Base-by-base conservation (phyloP, 306 rosid genomes). In the Albizia julibrissin region DNA sequence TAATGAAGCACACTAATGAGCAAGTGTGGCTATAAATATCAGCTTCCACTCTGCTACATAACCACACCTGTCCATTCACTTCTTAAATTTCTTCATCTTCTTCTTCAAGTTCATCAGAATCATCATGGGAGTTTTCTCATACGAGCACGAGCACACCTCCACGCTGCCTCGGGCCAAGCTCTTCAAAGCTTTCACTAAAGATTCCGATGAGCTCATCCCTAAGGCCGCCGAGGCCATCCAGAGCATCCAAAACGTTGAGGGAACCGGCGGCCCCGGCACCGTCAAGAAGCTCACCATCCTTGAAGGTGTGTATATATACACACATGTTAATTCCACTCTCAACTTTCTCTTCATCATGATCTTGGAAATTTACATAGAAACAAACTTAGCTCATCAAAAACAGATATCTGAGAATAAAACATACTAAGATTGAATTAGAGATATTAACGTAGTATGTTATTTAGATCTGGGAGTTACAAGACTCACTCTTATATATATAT, bases 61-160 rank as follows among this genome's bases (percentile, higher is more conserved):
- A 11, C 14, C 80, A 73, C 80, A 65, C 26, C 62, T n/a, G n/a
- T 8, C 72, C 34, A 9, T 65, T 10, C 13, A 16, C n/a, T 12
- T 62, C 69, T 27, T 14, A 13, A 6, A 26, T 10, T 5, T 12
- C 62, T 16, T 33, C 22, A 29, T 54, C 56, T 7, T 54, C 74
- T 1, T 34, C 39, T 14, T 62, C 18, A 24, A 24, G 68, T 26
- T 27, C 21, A 26, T 65, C 42, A 65, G n/a, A 42, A 79, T 7
- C 82, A 92, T 88, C 24, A 56, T 56, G 95, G 97, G 92, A 76
- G 88, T 87, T 2, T 86, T 71, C 77, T 83, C 83, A 9, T 83
- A 72, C 29, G 89, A 86, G 68, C 2, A 74, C 0, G 88, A 89
- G 27, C 75, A n/a, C 77, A 71, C 72, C 37, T 87, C 93, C 0